These are phyloP conservation scores for Calonectria pauciramosa DNA, from an alignment of 2,329 filamentous ascomycete genomes.

Conservation along the genomic window DNA sequence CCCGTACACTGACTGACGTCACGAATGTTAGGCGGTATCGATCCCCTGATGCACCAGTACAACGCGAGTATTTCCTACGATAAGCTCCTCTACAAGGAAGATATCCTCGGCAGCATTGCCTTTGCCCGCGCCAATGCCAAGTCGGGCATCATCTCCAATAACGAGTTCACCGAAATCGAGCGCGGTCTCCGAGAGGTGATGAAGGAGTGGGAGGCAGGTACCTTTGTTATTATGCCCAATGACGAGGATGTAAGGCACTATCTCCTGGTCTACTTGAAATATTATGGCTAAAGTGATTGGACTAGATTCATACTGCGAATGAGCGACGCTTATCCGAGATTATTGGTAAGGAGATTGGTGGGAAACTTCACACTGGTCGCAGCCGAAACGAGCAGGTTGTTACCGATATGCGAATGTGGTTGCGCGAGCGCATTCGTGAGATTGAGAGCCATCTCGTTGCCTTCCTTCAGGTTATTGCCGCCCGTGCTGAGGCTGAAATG, in stretches of 20 bases:
- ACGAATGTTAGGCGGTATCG: slow-evolving; percentile 66
- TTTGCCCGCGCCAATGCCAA: slow-evolving; percentile 86
- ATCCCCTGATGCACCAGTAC: slow-evolving; percentile 89
- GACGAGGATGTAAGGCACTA: background rate
- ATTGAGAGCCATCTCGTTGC: slow-evolving; percentile 43
- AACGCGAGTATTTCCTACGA: slow-evolving; percentile 88
- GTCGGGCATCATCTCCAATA: slow-evolving; percentile 77
- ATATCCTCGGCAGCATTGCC: slow-evolving; percentile 84
- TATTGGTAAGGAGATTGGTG: slow-evolving; percentile 77
- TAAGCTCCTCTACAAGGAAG: slow-evolving; percentile 81
- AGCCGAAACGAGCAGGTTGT: slow-evolving; percentile 82
- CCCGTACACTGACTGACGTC: slow-evolving; percentile 42
- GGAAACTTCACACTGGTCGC: slow-evolving; percentile 79
- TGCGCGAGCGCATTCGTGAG: slow-evolving; percentile 41
- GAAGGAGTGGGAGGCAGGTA: slow-evolving; percentile 66
- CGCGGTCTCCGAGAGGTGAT: slow-evolving; percentile 72
- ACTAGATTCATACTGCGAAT: slow-evolving; percentile 66
- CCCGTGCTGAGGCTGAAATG: slow-evolving; percentile 50
- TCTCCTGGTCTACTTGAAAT: background rate
- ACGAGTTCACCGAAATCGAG: slow-evolving; percentile 83
- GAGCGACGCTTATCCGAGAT: slow-evolving; percentile 73
- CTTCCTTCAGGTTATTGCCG: slow-evolving; percentile 41
- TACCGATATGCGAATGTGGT: slow-evolving; percentile 80
- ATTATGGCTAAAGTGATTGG: slow-evolving; percentile 30
- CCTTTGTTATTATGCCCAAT: slow-evolving; percentile 61